Evolutionary conservation across 768 basidiomycete genomes (phyloP).

Genomic region (Hypholoma sublateritium): DNA sequence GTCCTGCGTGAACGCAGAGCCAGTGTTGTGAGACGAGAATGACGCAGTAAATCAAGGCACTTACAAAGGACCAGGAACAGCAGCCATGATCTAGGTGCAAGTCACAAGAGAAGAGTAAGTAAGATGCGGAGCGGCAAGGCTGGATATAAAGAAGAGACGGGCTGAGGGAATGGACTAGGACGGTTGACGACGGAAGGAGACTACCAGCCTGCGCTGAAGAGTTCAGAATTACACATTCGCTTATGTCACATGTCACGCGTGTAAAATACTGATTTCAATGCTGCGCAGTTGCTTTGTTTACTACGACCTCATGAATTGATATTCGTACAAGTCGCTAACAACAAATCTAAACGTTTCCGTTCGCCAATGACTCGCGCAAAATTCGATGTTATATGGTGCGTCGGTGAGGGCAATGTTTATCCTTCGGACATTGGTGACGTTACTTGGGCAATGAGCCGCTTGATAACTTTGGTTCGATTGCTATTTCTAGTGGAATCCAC

Average conservation of each 20-base stretch:
- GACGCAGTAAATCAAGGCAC: slow-evolving; percentile 18
- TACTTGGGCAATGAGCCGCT: too few relatives aligned
- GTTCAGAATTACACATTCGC: slow-evolving; percentile 1
- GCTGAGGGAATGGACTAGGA: slow-evolving; percentile 2
- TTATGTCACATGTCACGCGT: slow-evolving; percentile 16
- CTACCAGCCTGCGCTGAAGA: slow-evolving; percentile 11
- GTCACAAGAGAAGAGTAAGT: background rate
- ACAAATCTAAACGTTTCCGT: too few relatives aligned
- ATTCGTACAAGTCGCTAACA: too few relatives aligned
- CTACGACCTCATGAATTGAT: too few relatives aligned
- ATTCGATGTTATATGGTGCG: too few relatives aligned
- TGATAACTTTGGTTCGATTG: too few relatives aligned
- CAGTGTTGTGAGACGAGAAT: slow-evolving; percentile 9
- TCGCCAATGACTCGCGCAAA: too few relatives aligned
- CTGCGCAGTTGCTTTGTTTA: background rate
- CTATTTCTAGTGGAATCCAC: too few relatives aligned
- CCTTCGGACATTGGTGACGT: too few relatives aligned
- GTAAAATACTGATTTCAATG: background rate
- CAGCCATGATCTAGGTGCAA: slow-evolving; percentile 36
- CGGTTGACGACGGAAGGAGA: slow-evolving; percentile 6
- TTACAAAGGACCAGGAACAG: slow-evolving; percentile 46
- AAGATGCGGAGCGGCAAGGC: slow-evolving; percentile 10
- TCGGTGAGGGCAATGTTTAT: too few relatives aligned
- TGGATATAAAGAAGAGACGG: slow-evolving; percentile 6
- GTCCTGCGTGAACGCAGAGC: slow-evolving; percentile 31